These are phyloP conservation scores for Ensete glaucum DNA, from an alignment of 176 grass and related monocot species.

Conservation along the genomic window DNA sequence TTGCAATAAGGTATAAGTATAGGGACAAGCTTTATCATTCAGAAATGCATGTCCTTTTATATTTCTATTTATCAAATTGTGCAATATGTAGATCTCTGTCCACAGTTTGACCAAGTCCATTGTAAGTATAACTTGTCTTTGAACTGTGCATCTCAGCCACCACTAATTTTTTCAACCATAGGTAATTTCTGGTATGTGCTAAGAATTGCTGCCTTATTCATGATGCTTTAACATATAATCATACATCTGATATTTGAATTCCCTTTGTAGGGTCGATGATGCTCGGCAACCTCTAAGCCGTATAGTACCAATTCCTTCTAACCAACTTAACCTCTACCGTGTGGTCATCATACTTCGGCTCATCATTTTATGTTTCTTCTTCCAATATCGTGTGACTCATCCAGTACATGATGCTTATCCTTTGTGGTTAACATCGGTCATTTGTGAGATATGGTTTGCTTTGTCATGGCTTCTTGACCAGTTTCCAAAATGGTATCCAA, in stretches of 20 bases:
- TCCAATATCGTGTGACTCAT: conserved; percentile 85
- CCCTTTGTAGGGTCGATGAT: conserved; percentile 83
- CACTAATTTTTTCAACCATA: background rate
- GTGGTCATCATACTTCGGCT: conserved; percentile 70
- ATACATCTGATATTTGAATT: background rate
- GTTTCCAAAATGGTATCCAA: conserved; percentile 83
- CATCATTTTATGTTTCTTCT: conserved; percentile 85
- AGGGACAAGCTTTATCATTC: no score
- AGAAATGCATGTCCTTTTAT: no score
- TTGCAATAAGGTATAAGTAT: no score
- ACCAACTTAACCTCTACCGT: conserved; percentile 69
- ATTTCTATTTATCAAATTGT: background rate
- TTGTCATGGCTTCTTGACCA: conserved; percentile 92
- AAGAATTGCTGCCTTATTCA: background rate
- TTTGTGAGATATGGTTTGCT: conserved; percentile 94
- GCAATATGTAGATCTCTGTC: background rate
- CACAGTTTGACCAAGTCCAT: no score
- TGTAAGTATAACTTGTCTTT: no score
- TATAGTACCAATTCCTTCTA: conserved; percentile 63
- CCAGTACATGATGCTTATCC: conserved; percentile 73
- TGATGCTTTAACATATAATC: background rate
- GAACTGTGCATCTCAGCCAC: background rate
- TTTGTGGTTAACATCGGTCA: conserved; percentile 85
- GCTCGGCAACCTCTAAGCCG: conserved; percentile 83
- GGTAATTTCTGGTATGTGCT: background rate